Evolutionary conservation across 2,329 filamentous ascomycete species (phyloP), one percentile per base, ranked within the genome.

Genomic region (Ceratocystis huliohia): DNA sequence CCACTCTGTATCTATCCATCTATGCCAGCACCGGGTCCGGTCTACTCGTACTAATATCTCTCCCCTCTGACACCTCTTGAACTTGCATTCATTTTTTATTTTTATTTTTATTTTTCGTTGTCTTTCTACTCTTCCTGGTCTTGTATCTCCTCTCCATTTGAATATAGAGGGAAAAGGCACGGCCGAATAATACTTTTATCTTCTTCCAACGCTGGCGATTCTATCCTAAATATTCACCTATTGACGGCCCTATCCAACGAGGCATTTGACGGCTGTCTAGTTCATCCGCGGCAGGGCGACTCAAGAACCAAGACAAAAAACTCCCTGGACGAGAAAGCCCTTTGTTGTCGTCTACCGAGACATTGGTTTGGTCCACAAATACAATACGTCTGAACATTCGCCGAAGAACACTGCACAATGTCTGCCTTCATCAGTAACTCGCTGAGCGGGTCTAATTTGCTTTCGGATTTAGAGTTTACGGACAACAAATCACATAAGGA

Each of bases 391-490:
- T 28, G 6, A 13, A 59, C 56, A 59, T 30, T 30, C 15, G 22
- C 25, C 28, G 15, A 15, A 15, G 17, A 37, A 5, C 53, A 25
- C 10, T 33, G 25, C 17, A 59, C 56, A 37, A 61, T 59, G 50
- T 17, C 61, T n/a, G 30, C 61, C 28, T 64, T 64, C 8, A 45
- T 64, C 25, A 30, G 48, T 17, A 59, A 37, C 28, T 59, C 56
- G 25, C 28, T 37, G 28, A 13, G 56, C 56, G 56, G 33, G 44
- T 48, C 41, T 13, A 44, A 20, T 20, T n/a, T 68, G 48, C 57
- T 66, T 17, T 20, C 56, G 6, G 56, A 30, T 22, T 44, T 66
- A 17, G 64, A 68, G 37, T 66, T 68, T n/a, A 57, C 57, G 20
- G 46, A 68, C 45, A 63, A 22, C 8, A 48, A 44, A 46, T 62